Conservation (phyloP, 169 alveolate genomes). For the Perkinsus marinus region DNA sequence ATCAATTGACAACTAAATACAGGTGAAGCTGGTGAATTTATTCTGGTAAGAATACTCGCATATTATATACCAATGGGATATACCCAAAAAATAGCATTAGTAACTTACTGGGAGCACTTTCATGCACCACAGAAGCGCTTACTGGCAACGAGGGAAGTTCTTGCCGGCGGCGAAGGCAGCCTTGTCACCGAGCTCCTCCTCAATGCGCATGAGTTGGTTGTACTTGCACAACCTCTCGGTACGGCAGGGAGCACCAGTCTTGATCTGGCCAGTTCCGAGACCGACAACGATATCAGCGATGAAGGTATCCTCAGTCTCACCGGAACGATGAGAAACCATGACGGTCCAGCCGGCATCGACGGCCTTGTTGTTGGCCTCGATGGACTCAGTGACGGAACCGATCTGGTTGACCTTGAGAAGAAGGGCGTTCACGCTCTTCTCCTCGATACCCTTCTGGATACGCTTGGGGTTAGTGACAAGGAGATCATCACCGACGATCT, state of each 20-base stretch:
- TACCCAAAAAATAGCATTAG: neutral
- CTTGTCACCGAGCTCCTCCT: slow-evolving; percentile 81
- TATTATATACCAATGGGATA: neutral
- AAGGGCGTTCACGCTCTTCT: slow-evolving; percentile 92
- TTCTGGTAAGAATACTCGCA: neutral
- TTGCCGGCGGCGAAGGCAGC: slow-evolving; percentile 70
- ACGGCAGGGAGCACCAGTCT: slow-evolving; percentile 96
- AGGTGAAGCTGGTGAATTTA: neutral
- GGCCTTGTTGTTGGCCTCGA: slow-evolving; percentile 86
- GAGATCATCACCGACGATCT: slow-evolving; percentile 97
- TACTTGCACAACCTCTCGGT: slow-evolving; percentile 85
- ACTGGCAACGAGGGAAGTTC: neutral
- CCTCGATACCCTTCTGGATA: slow-evolving; percentile 79
- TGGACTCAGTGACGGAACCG: slow-evolving; percentile 90
- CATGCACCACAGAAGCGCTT: neutral
- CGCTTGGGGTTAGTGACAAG: slow-evolving; percentile 94
- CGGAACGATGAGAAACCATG: slow-evolving; percentile 96
- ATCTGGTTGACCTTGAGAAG: slow-evolving; percentile 94
- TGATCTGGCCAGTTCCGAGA: slow-evolving; percentile 85
- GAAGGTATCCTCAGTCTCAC: slow-evolving; percentile 91
- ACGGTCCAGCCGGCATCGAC: slow-evolving; percentile 95
- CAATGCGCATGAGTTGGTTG: slow-evolving; percentile 89
- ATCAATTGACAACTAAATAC: neutral
- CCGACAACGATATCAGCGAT: slow-evolving; percentile 90
- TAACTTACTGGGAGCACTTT: neutral